Evolutionary conservation across 495 filamentous ascomycete genomes (phyloP).

Genomic region (Peziza echinospora): DNA sequence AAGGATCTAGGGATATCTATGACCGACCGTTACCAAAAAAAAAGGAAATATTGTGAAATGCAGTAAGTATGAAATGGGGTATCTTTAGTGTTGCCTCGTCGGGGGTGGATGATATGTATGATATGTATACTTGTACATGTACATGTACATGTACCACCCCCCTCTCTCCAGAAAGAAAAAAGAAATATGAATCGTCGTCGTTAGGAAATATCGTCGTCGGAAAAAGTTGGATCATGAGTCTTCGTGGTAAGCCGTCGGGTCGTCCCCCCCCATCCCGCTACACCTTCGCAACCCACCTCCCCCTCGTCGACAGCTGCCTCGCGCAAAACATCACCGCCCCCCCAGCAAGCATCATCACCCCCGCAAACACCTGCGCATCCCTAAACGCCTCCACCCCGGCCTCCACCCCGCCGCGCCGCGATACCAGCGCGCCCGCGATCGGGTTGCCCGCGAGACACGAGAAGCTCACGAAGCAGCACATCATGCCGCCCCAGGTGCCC

Average conservation of each 20-base stretch:
- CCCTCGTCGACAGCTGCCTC: not conserved
- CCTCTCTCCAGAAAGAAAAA: too few relatives aligned
- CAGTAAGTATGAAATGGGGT: too few relatives aligned
- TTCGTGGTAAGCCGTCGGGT: not conserved
- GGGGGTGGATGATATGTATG: too few relatives aligned
- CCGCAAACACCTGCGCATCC: constrained; percentile 38
- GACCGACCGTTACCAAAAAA: too few relatives aligned
- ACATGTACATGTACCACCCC: too few relatives aligned
- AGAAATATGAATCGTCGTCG: too few relatives aligned
- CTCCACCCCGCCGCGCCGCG: constrained; percentile 25
- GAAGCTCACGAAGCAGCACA: constrained; percentile 51
- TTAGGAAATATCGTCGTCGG: too few relatives aligned
- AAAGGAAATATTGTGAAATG: too few relatives aligned
- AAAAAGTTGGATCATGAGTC: too few relatives aligned
- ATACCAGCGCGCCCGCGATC: constrained; percentile 42
- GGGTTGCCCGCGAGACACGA: constrained; percentile 55
- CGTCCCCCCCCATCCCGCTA: not conserved
- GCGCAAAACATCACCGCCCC: constrained; percentile 21
- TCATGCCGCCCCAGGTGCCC: constrained; percentile 60
- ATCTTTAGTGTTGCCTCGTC: too few relatives aligned
- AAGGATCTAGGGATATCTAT: too few relatives aligned
- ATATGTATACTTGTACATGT: too few relatives aligned
- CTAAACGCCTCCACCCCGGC: constrained; percentile 21
- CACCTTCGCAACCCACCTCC: constrained; percentile 3
- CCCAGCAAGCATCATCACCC: constrained; percentile 22